Conservation (phyloP, 2,329 filamentous ascomycete genomes). For the Aspergillus brasiliensis region DNA sequence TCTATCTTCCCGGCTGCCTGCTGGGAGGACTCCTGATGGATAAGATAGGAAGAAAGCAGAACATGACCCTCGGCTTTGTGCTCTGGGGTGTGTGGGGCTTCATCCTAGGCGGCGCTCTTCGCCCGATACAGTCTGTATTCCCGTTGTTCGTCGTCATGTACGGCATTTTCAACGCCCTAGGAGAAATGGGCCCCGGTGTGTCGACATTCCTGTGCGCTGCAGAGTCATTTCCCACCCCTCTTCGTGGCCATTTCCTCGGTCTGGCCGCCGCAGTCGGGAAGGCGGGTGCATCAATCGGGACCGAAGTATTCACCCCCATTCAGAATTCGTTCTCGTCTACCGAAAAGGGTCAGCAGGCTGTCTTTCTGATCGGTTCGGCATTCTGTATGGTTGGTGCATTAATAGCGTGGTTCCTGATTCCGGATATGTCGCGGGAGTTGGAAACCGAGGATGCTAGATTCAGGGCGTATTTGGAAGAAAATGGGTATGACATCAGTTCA, state of each 20-base stretch:
- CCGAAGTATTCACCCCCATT: slow-evolving; percentile 55
- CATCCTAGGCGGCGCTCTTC: slow-evolving; percentile 52
- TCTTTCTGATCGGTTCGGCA: slow-evolving; percentile 54
- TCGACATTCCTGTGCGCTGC: slow-evolving; percentile 42
- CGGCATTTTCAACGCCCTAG: slow-evolving; percentile 52
- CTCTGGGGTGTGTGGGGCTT: slow-evolving; percentile 52
- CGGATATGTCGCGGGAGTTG: slow-evolving; percentile 46
- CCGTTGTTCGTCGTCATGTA: slow-evolving; percentile 57
- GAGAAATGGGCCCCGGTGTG: slow-evolving; percentile 55
- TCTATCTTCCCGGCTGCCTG: slow-evolving; percentile 53
- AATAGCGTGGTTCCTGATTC: slow-evolving; percentile 50
- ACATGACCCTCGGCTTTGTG: slow-evolving; percentile 54
- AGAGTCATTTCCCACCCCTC: slow-evolving; percentile 54
- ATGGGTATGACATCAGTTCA: slow-evolving; percentile 41
- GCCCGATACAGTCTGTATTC: slow-evolving; percentile 49
- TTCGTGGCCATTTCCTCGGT: slow-evolving; percentile 54
- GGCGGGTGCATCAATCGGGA: slow-evolving; percentile 54
- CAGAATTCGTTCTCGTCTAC: slow-evolving; percentile 47
- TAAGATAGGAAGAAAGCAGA: slow-evolving; percentile 53
- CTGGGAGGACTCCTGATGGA: slow-evolving; percentile 54
- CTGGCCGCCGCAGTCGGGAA: slow-evolving; percentile 53
- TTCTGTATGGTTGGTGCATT: slow-evolving; percentile 53
- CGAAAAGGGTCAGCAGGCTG: slow-evolving; percentile 51
- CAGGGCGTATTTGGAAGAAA: slow-evolving; percentile 47
- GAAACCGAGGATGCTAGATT: slow-evolving; percentile 50